Evolutionary conservation across 495 filamentous ascomycete genomes (phyloP).

Genomic region (Neurospora cerealis): DNA sequence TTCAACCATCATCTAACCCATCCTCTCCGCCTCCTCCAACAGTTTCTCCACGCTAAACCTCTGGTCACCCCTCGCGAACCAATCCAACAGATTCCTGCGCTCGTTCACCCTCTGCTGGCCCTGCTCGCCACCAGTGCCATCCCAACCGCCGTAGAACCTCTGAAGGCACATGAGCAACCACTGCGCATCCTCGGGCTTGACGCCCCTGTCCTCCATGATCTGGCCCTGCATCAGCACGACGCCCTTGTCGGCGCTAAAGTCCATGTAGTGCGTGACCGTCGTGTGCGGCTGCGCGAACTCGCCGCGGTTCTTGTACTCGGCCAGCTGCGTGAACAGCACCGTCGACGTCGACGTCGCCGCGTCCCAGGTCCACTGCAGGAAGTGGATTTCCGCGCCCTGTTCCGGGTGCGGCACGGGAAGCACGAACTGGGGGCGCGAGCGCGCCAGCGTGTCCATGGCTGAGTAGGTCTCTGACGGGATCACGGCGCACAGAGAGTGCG

Average conservation of each 20-base stretch:
- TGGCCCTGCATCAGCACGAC: conserved; percentile 76
- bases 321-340: conserved; percentile 85
- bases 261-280: conserved; percentile 80
- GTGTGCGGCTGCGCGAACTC: conserved; percentile 87
- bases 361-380: conserved; percentile 66
- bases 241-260: conserved; percentile 60
- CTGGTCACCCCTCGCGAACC: conserved; percentile 69
- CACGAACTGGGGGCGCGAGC: conserved; percentile 75
- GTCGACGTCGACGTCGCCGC: conserved; percentile 56
- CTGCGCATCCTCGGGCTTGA: conserved; percentile 67
- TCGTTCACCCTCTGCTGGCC: conserved; percentile 23
- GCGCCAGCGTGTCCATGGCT: conserved; percentile 56
- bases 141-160: conserved; percentile 66
- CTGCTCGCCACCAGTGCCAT: conserved; percentile 36
- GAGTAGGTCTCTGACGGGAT: conserved; percentile 64
- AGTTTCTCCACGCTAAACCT: conserved; percentile 74
- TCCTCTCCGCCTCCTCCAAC: conserved; percentile 76
- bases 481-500: conserved; percentile 67
- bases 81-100: conserved; percentile 60
- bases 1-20: conserved; percentile 27
- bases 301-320: conserved; percentile 83
- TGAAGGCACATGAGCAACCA: conserved; percentile 93
- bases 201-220: conserved; percentile 66
- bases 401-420: conserved; percentile 70
- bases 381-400: conserved; percentile 73